Conservation (phyloP, 2,329 filamentous ascomycete genomes). For the Penicillium sp. region DNA sequence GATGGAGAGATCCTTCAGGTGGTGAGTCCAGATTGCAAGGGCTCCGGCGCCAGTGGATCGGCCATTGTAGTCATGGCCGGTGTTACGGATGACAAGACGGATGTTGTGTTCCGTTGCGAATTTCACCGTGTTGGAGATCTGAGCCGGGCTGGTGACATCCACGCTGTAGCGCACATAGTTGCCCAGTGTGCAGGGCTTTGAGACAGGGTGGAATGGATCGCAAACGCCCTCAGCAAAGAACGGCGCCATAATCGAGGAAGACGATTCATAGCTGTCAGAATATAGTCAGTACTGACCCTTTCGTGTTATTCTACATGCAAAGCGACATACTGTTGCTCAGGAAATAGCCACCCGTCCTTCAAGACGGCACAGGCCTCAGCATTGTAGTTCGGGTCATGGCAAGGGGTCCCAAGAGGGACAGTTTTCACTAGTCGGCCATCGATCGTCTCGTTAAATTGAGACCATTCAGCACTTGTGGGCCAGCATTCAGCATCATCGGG, state of each 20-base stretch:
- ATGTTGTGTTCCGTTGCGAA: constrained; percentile 45
- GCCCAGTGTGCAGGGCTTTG: constrained; percentile 23
- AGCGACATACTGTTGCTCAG: constrained; percentile 39
- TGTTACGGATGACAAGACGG: constrained; percentile 42
- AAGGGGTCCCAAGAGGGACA: constrained; percentile 46
- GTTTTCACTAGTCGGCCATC: constrained; percentile 46
- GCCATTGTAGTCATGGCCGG: constrained; percentile 40
- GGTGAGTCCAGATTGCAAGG: constrained; percentile 28
- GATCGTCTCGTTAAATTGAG: constrained; percentile 45
- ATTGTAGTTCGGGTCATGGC: constrained; percentile 46
- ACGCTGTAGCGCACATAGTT: constrained; percentile 30
- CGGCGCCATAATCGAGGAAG: constrained; percentile 35
- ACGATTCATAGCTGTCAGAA: constrained; percentile 50
- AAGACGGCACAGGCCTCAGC: constrained; percentile 37
- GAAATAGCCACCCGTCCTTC: constrained; percentile 38
- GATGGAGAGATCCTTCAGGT: constrained; percentile 25
- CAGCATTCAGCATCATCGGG: constrained; percentile 47
- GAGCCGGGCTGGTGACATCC: constrained; percentile 22
- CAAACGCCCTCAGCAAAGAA: constrained; percentile 36
- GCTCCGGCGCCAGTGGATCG: constrained; percentile 54
- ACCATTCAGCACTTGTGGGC: constrained; percentile 44
- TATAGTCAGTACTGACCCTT: neutral
- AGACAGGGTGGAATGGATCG: constrained; percentile 34
- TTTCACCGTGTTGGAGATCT: constrained; percentile 21
- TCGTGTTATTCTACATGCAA: neutral